Base-by-base conservation (phyloP, 257 asterid genomes). In the Jasminum sambac region DNA sequence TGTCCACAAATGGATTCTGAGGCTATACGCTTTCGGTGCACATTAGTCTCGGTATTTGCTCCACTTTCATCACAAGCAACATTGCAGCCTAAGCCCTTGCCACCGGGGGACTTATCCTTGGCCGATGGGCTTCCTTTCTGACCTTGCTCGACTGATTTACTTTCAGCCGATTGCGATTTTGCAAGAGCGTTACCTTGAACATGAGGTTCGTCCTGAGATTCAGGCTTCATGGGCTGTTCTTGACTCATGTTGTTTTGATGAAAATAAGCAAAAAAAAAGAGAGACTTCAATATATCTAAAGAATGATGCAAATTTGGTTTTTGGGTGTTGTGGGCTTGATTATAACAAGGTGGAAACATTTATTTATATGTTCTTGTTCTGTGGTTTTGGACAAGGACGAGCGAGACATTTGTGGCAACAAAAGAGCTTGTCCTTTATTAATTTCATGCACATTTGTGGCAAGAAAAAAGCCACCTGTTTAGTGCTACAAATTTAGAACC, bases 201-300 rank as follows among this genome's bases (percentile, higher is more conserved):
- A 13, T 42, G 43, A 17, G 52, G 57, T 17, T 73, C 73, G 55
- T 76, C 79, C 62, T 19, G 40, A 67, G 59, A 66, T 52, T 67
- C 74, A 48, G 72, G 64, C 64, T 74, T 86, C 60, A 24, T 62
- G 16, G 77, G 86, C 52, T 84, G 93, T 74, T 83, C 87, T 71
- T 87, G 93, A 79, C 83, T 83, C 93, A 85, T 86, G 67, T 73
- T 81, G 62, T 55, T 55, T 8, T 21, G 34, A 21, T 55, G 62
- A 55, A 19, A 19, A 10, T 21, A 30, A 55, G 14, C 14, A 55
- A 55, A 55, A 55, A n/a, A n/a, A n/a, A n/a, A n/a, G n/a, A 30
- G 7, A 21, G n/a, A 21, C 11, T 55, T 55, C 19, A 55, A 9
- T 55, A 3, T 21, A 26, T 55, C 30, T 17, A 48, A 21, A 10